A percentile compares a stretch with the other conserved stretches of the same genome.
phyloP scores from a whole-genome alignment of 177 flowering plant species.

The Telopea speciosissima region DNA sequence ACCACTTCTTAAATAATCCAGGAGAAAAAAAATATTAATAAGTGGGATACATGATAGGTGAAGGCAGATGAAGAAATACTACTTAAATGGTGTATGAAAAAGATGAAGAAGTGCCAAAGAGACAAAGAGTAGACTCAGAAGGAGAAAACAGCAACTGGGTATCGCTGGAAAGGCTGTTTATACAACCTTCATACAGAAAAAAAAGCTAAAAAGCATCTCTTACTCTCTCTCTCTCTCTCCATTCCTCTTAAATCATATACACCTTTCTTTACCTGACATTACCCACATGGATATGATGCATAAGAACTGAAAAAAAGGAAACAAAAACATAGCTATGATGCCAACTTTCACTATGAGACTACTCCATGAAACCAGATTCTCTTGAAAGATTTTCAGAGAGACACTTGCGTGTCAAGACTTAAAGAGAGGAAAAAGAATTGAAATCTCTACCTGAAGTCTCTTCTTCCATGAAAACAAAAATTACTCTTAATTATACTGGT shows the following conservation, averaged over 20 bases:
- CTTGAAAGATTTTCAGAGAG: conserved; percentile 3
- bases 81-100: conserved; percentile 1
- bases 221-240: conserved; percentile 15
- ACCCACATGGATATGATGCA: conserved; percentile 24
- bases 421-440: neutral
- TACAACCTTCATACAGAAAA: conserved; percentile 17
- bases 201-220: conserved; percentile 10
- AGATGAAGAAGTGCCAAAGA: neutral
- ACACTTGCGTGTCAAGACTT: neutral
- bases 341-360: conserved; percentile 13
- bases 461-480: neutral
- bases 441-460: too few relatives aligned
- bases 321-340: conserved; percentile 6
- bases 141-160: conserved; percentile 21
- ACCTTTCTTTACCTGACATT: conserved; percentile 29
- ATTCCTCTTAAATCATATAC: conserved; percentile 10
- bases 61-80: conserved; percentile 1
- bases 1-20: conserved; percentile 3
- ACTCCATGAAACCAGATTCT: conserved; percentile 9
- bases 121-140: conserved; percentile 1
- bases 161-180: conserved; percentile 26
- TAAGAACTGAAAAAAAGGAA: conserved; percentile 1
- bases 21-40: neutral
- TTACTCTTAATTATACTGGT: too few relatives aligned
- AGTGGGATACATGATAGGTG: conserved; percentile 4